Evolutionary conservation across 169 alveolate genomes (phyloP).

Genomic region (Besnoitia besnoiti): DNA sequence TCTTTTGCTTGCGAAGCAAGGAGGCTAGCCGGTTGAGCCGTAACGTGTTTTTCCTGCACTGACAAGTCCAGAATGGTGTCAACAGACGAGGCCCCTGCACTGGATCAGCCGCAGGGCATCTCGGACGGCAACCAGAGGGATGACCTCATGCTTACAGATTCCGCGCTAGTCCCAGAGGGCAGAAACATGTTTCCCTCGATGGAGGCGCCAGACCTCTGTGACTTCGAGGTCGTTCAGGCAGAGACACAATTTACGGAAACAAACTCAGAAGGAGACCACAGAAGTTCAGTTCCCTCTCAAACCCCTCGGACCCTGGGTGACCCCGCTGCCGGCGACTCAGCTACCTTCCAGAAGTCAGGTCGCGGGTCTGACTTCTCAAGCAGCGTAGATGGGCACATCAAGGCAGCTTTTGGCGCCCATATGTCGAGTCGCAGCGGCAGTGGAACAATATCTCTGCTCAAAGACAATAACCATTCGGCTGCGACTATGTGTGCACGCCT

Average conservation of each 20-base stretch:
- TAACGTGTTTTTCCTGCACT: too few relatives aligned
- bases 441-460: background rate
- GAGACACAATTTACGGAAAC: background rate
- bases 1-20: too few relatives aligned
- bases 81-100: background rate
- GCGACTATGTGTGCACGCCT: background rate
- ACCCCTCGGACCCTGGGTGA: conserved; percentile 1
- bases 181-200: background rate
- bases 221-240: background rate
- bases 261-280: background rate
- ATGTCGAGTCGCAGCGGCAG: background rate
- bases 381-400: background rate
- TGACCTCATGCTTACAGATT: background rate
- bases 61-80: background rate
- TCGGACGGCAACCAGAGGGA: background rate
- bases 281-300: background rate
- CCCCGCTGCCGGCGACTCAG: background rate
- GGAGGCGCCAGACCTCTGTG: background rate
- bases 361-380: background rate
- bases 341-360: background rate
- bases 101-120: background rate
- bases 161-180: background rate
- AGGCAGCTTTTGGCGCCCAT: background rate
- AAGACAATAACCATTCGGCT: background rate
- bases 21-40: too few relatives aligned